Percentiles rank a stretch among this genome's conserved stretches.
Conservation (phyloP, 2,329 filamentous ascomycete species). For the Corinectria fuckeliana region DNA sequence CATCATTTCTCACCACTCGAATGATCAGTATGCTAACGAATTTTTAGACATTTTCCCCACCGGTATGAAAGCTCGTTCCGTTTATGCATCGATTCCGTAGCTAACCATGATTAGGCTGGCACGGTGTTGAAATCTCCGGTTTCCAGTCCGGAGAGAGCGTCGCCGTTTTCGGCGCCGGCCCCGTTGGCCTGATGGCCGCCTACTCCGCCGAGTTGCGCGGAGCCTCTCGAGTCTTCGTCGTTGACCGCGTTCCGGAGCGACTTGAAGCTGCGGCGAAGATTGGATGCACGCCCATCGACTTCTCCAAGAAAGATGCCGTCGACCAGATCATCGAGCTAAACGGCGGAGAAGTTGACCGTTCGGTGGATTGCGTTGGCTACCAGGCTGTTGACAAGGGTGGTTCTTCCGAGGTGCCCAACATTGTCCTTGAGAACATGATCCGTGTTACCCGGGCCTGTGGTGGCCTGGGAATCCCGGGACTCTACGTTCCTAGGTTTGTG, state of each 20-base stretch:
- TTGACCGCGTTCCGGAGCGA: slow-evolving; percentile 67
- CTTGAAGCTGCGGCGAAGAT: slow-evolving; percentile 66
- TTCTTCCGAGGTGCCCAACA: slow-evolving; percentile 65
- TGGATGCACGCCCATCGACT: slow-evolving; percentile 66
- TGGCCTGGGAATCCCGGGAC: slow-evolving; percentile 65
- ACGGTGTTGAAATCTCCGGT: slow-evolving; percentile 62
- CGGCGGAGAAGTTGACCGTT: slow-evolving; percentile 66
- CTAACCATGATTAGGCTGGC: slow-evolving; percentile 52
- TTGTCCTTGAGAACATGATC: slow-evolving; percentile 70
- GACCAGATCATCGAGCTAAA: slow-evolving; percentile 66
- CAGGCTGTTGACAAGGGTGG: slow-evolving; percentile 64
- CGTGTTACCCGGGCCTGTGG: slow-evolving; percentile 66
- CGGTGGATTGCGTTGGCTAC: slow-evolving; percentile 71
- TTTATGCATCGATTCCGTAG: neutral
- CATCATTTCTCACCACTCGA: slow-evolving; percentile 22
- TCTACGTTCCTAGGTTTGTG: slow-evolving; percentile 49
- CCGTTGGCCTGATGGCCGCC: slow-evolving; percentile 70
- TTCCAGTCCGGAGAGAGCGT: slow-evolving; percentile 68
- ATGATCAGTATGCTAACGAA: too few species aligned
- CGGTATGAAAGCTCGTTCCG: slow-evolving; percentile 19
- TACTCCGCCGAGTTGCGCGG: slow-evolving; percentile 67
- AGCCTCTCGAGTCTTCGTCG: slow-evolving; percentile 65
- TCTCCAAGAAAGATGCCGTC: slow-evolving; percentile 64
- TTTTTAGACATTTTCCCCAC: slow-evolving; percentile 44
- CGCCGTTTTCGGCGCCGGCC: slow-evolving; percentile 69